Conservation (phyloP, 2,329 filamentous ascomycete species). For the Fusarium foetens region DNA sequence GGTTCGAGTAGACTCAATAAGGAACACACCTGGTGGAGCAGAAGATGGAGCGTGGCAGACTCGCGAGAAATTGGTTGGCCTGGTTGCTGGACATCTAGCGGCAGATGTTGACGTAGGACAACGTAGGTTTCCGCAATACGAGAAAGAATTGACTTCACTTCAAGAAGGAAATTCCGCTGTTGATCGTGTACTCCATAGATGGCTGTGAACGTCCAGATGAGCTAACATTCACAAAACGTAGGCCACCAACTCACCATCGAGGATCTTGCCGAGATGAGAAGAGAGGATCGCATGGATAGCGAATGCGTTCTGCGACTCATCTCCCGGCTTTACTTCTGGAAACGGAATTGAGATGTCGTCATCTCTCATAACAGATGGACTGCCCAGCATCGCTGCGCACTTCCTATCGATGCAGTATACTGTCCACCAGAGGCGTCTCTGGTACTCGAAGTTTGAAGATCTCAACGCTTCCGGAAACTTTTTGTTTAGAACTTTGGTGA, state of each 20-base stretch:
- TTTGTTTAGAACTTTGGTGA: slow-evolving; percentile 31
- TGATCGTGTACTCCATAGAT: slow-evolving; percentile 29
- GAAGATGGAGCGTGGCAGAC: slow-evolving; percentile 31
- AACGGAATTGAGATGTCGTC: slow-evolving; percentile 36
- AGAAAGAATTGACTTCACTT: slow-evolving; percentile 33
- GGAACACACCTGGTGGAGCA: slow-evolving; percentile 29
- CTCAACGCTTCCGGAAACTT: slow-evolving; percentile 29
- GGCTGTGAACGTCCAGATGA: slow-evolving; percentile 1
- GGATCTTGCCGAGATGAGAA: slow-evolving; percentile 35
- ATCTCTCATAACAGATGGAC: slow-evolving; percentile 29
- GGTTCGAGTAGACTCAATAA: rapidly evolving
- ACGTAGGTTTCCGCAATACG: slow-evolving; percentile 25
- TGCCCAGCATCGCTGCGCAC: slow-evolving; percentile 32
- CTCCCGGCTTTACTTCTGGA: slow-evolving; percentile 1
- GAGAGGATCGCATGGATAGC: slow-evolving; percentile 30
- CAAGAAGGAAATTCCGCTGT: slow-evolving; percentile 26
- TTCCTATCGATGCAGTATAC: slow-evolving; percentile 39
- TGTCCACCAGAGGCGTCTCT: slow-evolving; percentile 35
- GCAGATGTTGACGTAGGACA: slow-evolving; percentile 20
- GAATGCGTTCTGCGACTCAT: slow-evolving; percentile 31
- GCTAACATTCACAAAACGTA: not conserved
- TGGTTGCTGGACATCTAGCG: slow-evolving; percentile 16
- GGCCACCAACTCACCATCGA: slow-evolving; percentile 22
- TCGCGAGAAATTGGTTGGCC: slow-evolving; percentile 29
- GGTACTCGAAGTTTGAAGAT: slow-evolving; percentile 26